A percentile compares a stretch with the other conserved stretches of the same genome.
phyloP scores from a whole-genome alignment of 2,329 filamentous ascomycete species.

The Sclerotinia borealis region DNA sequence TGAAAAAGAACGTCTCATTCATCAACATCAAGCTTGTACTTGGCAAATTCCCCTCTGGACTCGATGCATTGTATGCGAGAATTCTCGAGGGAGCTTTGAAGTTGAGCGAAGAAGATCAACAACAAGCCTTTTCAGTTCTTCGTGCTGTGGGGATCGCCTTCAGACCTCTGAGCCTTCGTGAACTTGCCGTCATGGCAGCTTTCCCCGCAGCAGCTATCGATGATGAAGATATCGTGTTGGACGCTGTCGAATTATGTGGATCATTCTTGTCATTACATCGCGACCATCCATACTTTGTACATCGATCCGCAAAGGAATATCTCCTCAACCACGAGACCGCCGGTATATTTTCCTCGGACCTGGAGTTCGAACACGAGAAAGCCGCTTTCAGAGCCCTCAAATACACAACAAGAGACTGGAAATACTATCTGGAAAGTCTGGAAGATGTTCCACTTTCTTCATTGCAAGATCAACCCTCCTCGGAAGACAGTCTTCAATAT shows the following conservation, averaged over 20 bases:
- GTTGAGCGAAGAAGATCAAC: slow-evolving; percentile 9
- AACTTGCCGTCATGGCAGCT: slow-evolving; percentile 12
- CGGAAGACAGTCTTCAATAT: slow-evolving; percentile 13
- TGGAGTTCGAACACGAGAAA: slow-evolving; percentile 11
- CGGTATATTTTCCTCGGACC: slow-evolving; percentile 11
- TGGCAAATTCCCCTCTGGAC: slow-evolving; percentile 5
- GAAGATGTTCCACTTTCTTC: slow-evolving; percentile 9
- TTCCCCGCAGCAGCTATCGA: slow-evolving; percentile 5
- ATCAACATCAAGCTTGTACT: slow-evolving; percentile 12
- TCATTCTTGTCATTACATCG: slow-evolving; percentile 8
- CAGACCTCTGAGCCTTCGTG: slow-evolving; percentile 10
- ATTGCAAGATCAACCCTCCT: slow-evolving; percentile 11
- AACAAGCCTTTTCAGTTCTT: slow-evolving; percentile 9
- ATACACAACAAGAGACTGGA: slow-evolving; percentile 11
- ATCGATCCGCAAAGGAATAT: slow-evolving; percentile 12
- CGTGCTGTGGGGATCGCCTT: slow-evolving; percentile 11
- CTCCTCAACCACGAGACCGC: slow-evolving; percentile 9
- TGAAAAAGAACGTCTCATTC: slow-evolving; percentile 6
- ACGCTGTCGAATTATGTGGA: slow-evolving; percentile 7
- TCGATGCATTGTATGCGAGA: slow-evolving; percentile 8
- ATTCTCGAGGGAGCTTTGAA: slow-evolving; percentile 8
- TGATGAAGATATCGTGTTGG: slow-evolving; percentile 6
- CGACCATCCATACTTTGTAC: slow-evolving; percentile 12
- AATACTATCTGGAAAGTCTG: slow-evolving; percentile 13
- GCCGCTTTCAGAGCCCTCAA: slow-evolving; percentile 9